These are phyloP conservation scores for Yamadazyma phyllophila DNA, from an alignment of 805 yeast species.

Conservation along the genomic window DNA sequence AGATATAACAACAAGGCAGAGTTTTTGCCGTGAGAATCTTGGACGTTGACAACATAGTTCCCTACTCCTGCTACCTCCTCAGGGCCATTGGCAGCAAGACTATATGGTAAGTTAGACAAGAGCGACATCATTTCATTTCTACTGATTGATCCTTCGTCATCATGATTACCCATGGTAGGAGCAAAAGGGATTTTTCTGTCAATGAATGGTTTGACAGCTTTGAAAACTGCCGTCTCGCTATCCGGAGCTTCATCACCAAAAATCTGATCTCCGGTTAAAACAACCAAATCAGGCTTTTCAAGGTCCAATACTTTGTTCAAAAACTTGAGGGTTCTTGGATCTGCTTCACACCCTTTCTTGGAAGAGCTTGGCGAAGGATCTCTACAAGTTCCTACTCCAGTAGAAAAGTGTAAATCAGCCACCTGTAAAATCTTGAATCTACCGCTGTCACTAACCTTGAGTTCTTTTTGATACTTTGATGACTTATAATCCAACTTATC, in stretches of 20 bases:
- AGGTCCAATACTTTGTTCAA: slow-evolving; percentile 60
- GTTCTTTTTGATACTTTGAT: slow-evolving; percentile 24
- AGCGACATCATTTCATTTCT: slow-evolving; percentile 62
- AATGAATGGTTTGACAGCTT: slow-evolving; percentile 71
- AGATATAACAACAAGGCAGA: slow-evolving; percentile 58
- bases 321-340: slow-evolving; percentile 63
- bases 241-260: slow-evolving; percentile 81
- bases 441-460: slow-evolving; percentile 41
- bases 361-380: slow-evolving; percentile 62
- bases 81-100: slow-evolving; percentile 62
- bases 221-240: slow-evolving; percentile 75
- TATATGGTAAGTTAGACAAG: slow-evolving; percentile 61
- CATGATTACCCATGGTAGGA: slow-evolving; percentile 88
- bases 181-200: slow-evolving; percentile 76
- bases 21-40: slow-evolving; percentile 31
- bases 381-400: slow-evolving; percentile 76
- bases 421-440: slow-evolving; percentile 80
- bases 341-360: slow-evolving; percentile 68
- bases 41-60: slow-evolving; percentile 62
- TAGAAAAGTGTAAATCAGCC: slow-evolving; percentile 89
- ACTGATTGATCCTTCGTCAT: slow-evolving; percentile 74
- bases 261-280: slow-evolving; percentile 88
- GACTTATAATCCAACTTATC: slow-evolving; percentile 27
- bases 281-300: slow-evolving; percentile 83
- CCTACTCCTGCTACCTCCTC: slow-evolving; percentile 76